Percentiles rank a stretch among this genome's conserved stretches.
Evolutionary conservation across 2,329 filamentous ascomycete species (phyloP).

Genomic region (Juglanconis juglandina): DNA sequence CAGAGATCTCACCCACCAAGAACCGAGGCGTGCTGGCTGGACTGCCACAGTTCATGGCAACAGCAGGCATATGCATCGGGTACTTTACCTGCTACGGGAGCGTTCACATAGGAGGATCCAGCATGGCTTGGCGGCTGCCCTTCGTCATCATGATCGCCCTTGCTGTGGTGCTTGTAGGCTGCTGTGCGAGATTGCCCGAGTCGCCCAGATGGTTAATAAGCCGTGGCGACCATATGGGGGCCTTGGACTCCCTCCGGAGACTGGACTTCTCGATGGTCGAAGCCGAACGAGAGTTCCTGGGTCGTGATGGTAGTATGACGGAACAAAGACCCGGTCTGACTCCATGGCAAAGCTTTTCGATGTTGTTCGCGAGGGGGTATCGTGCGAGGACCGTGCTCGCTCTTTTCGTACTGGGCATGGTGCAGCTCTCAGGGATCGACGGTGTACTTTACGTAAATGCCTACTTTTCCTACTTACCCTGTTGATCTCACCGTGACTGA

Average conservation of each 20-base stretch:
- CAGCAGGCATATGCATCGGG: constrained; percentile 48
- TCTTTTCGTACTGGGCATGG: constrained; percentile 56
- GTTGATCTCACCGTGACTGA: background rate
- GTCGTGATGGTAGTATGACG: constrained; percentile 6
- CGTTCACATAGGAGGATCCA: constrained; percentile 37
- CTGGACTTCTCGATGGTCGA: constrained; percentile 43
- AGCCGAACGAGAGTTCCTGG: constrained; percentile 45
- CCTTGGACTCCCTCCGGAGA: constrained; percentile 37
- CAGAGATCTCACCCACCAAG: constrained; percentile 55
- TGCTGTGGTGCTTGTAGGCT: constrained; percentile 35
- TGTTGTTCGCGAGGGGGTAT: constrained; percentile 38
- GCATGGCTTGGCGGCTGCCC: constrained; percentile 54
- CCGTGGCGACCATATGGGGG: constrained; percentile 44
- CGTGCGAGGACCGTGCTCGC: constrained; percentile 47
- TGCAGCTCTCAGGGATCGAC: constrained; percentile 61
- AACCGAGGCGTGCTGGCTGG: constrained; percentile 49
- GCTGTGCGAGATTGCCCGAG: constrained; percentile 45
- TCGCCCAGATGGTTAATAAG: constrained; percentile 56
- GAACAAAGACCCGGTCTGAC: constrained; percentile 29
- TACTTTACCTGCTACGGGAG: constrained; percentile 61
- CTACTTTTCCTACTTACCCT: background rate
- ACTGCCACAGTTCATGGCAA: constrained; percentile 50
- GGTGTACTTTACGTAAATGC: constrained; percentile 53
- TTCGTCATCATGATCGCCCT: constrained; percentile 46
- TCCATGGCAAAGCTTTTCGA: constrained; percentile 28